Conservation (phyloP, 2,329 filamentous ascomycete genomes). For the Plectosphaerella cucumerina region DNA sequence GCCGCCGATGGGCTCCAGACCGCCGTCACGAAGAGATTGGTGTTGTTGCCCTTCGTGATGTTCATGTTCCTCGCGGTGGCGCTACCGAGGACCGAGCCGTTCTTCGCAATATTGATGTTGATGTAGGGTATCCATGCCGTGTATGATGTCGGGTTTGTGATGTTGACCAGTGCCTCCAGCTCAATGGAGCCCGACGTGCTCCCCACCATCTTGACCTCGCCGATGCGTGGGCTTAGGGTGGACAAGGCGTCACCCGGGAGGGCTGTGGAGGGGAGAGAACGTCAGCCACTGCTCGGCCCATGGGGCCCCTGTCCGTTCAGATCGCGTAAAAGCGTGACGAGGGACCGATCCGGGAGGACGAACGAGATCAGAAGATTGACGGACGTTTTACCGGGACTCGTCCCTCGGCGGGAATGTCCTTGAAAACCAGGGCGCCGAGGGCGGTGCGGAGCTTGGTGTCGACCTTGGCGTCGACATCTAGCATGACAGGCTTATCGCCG, state of each 20-base stretch:
- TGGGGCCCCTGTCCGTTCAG: background rate
- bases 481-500: constrained; percentile 60
- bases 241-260: constrained; percentile 49
- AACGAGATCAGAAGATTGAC: constrained; percentile 55
- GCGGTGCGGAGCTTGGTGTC: constrained; percentile 80
- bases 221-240: constrained; percentile 57
- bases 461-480: constrained; percentile 75
- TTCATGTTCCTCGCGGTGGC: constrained; percentile 61
- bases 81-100: constrained; percentile 71
- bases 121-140: constrained; percentile 76
- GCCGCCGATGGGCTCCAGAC: constrained; percentile 70
- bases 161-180: constrained; percentile 68
- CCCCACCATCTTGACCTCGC: constrained; percentile 66
- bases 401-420: constrained; percentile 80
- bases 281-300: constrained; percentile 24
- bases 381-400: constrained; percentile 90
- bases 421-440: constrained; percentile 75
- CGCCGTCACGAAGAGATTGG: constrained; percentile 61
- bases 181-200: constrained; percentile 69
- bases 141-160: constrained; percentile 89
- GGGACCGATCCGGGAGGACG: constrained; percentile 21
- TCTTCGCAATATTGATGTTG: constrained; percentile 71
- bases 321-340: background rate
- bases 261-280: constrained; percentile 35
- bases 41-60: constrained; percentile 67